Evolutionary conservation across 441 rosid species (phyloP).

Genomic region (Gossypium aridum): DNA sequence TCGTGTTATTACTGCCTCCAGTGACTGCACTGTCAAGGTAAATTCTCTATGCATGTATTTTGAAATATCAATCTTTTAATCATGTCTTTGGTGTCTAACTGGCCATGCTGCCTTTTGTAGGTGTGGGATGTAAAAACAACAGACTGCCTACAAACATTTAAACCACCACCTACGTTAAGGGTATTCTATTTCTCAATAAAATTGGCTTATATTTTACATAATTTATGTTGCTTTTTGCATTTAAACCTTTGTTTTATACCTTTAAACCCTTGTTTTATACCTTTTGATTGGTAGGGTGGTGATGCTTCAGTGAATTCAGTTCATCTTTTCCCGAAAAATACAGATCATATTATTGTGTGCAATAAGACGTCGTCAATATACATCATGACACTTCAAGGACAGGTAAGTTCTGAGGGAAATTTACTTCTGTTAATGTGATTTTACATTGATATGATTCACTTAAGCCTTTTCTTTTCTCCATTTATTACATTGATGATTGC

Average conservation of each 20-base stretch:
- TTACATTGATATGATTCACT: neutral
- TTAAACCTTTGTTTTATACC: conserved; percentile 5
- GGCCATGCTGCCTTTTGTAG: conserved; percentile 30
- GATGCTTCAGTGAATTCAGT: conserved; percentile 98
- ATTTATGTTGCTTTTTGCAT: conserved; percentile 7
- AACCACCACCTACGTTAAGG: conserved; percentile 94
- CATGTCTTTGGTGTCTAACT: conserved; percentile 14
- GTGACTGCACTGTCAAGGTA: conserved; percentile 90
- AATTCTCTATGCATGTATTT: conserved; percentile 1
- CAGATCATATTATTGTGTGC: conserved; percentile 89
- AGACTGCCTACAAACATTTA: conserved; percentile 86
- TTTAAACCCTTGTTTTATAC: conserved; percentile 4
- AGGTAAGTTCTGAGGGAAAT: conserved; percentile 38
- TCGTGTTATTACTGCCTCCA: conserved; percentile 88
- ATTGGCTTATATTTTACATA: conserved; percentile 5
- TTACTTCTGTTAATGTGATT: neutral
- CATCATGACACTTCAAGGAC: conserved; percentile 98
- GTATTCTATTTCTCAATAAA: conserved; percentile 31
- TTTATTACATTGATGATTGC: neutral
- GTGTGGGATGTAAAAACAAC: conserved; percentile 97
- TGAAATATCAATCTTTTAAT: neutral
- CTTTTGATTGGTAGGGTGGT: conserved; percentile 58
- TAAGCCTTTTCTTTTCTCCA: neutral
- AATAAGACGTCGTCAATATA: conserved; percentile 88
- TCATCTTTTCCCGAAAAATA: conserved; percentile 84